Evolutionary conservation across 73 alveolate species (phyloP).

Genomic region (Tetrahymena elliotti): DNA sequence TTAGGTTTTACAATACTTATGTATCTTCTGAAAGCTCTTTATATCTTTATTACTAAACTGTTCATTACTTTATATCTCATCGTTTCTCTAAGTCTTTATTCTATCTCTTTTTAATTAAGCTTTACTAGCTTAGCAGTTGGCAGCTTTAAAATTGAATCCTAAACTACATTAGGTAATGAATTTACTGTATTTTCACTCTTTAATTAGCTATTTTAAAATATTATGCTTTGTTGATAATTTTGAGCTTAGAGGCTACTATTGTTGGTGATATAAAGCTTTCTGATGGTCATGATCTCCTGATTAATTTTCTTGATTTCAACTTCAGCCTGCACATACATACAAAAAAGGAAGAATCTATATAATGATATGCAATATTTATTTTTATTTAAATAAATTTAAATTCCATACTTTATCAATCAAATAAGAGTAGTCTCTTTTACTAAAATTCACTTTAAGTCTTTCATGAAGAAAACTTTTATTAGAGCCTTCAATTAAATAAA

Average conservation of each 20-base stretch:
- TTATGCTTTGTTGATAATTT: not conserved
- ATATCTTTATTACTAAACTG: not conserved
- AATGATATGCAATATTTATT: not conserved
- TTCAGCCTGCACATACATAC: slow-evolving; percentile 1
- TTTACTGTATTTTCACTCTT: not conserved
- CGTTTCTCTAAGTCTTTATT: not conserved
- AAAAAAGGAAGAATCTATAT: not conserved
- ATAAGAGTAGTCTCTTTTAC: not conserved
- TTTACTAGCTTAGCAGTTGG: not conserved
- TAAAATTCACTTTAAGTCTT: not conserved
- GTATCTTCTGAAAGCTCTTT: not conserved
- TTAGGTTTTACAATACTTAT: not conserved
- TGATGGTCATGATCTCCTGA: not conserved
- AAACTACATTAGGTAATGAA: not conserved
- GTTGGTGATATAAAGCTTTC: not conserved
- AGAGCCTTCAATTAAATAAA: not conserved
- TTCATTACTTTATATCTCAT: not conserved
- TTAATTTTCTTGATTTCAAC: not conserved
- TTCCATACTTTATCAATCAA: not conserved
- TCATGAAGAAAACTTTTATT: not conserved
- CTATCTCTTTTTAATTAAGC: not conserved
- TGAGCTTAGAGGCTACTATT: not conserved
- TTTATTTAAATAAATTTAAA: not conserved
- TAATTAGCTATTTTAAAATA: not conserved
- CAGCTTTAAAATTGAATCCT: not conserved